phyloP scores from a whole-genome alignment of 306 rosid species.

The Mimosa bimucronata region DNA sequence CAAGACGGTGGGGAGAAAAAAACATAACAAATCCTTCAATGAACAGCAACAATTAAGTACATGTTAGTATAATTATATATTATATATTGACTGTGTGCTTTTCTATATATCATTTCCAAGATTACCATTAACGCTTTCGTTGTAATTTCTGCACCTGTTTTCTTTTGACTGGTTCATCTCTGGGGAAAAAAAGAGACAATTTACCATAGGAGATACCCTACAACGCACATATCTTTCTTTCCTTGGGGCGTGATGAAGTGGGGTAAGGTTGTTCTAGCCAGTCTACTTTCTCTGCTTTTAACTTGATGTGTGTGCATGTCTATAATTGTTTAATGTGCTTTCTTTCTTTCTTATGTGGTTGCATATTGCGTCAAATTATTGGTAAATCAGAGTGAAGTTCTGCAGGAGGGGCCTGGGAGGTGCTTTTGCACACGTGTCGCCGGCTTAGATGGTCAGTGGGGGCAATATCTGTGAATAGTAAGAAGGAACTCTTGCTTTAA shows the following conservation, averaged over 20 bases:
- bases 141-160: background rate
- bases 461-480: slow-evolving; percentile 23
- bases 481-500: background rate
- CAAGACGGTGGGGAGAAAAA: background rate
- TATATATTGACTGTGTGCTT: background rate
- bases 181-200: slow-evolving; percentile 29
- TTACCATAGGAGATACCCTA: slow-evolving; percentile 30
- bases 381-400: background rate
- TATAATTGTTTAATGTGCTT: background rate
- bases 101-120: background rate
- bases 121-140: background rate
- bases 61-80: background rate
- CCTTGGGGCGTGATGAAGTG: no score
- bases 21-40: no score
- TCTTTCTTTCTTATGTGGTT: background rate
- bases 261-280: no score
- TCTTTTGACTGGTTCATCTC: slow-evolving; percentile 43
- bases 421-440: slow-evolving; percentile 11
- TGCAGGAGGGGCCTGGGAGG: background rate
- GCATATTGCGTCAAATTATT: background rate
- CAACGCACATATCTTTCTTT: background rate
- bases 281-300: no score
- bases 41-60: background rate
- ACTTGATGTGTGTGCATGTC: no score
- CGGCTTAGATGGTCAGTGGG: background rate